Base-by-base conservation (phyloP, 805 yeast species). In the Komagataella mondaviorum region DNA sequence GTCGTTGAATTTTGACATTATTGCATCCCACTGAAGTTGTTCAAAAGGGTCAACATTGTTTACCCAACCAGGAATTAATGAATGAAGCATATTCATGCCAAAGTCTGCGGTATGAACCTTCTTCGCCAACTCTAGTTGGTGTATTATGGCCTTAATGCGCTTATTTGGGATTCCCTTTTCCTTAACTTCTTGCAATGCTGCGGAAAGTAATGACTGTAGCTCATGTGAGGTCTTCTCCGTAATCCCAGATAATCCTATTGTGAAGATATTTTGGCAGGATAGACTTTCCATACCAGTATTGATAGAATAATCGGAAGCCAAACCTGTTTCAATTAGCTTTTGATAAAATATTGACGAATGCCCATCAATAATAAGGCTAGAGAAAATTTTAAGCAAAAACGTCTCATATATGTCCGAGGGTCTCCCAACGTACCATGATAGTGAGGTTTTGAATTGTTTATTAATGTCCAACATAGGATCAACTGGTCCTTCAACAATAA, bases 291-390 rank as follows among this genome's bases (percentile, higher is more conserved):
- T 71, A 1, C 99, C 99, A 0, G 95, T 73, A 61, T 93, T 93
- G 4, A 88, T 85, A 0, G 91, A 71, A 61, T 83, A 93, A 56
- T 93, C 97, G 50, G 86, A 78, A 46, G 93, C 98, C 39, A 83
- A 62, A 1, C 91, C 93, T 1, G 85, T 67, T 63, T 93, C 99
- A 51, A 93, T 85, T 51, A 93, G 70, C n/a, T 78, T 78, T 64
- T 89, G 88, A 65, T 90, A 88, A 51, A 93, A 72, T 6, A 95
- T 91, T 5, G 98, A 84, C 10, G 93, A 85, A 61, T 91, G 98
- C 2, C 98, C 98, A 62, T 88, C 96, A 56, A 83, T 77, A 39
- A 93, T 70, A 50, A 93, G 69, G 22, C 82, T 77, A 18, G 86
- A 78, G 48, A 89, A 67, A 7, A 89, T 69, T 52, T 82, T 83